Evolutionary conservation across 225 moss, liverwort and hornwort species (phyloP).

Genomic region (Marchantia polymorpha): DNA sequence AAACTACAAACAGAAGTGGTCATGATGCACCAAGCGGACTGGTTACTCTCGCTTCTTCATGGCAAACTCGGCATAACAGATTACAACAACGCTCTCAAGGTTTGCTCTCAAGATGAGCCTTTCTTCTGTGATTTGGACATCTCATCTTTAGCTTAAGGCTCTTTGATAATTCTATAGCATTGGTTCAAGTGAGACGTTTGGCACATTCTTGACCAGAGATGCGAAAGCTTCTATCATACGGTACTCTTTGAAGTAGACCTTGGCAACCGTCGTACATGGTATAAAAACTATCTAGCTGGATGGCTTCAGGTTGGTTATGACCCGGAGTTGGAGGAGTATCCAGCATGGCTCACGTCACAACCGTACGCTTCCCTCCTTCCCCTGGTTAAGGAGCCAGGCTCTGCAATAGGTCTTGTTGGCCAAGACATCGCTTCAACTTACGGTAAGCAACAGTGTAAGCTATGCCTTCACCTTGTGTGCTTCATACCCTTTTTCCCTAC

Average conservation of each 20-base stretch:
- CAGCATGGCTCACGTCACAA: conserved; percentile 33
- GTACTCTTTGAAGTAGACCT: no score
- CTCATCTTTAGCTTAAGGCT: not conserved
- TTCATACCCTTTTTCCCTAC: no score
- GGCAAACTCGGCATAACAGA: conserved; percentile 39
- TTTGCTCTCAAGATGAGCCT: not conserved
- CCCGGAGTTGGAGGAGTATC: conserved; percentile 38
- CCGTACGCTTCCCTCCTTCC: conserved; percentile 33
- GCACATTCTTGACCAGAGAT: not conserved
- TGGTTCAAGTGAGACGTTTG: not conserved
- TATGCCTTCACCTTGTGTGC: not conserved
- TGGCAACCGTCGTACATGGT: not conserved
- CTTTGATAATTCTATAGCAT: not conserved
- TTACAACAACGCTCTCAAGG: conserved; percentile 44
- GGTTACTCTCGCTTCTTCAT: conserved; percentile 37
- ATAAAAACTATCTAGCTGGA: not conserved
- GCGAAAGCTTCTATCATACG: not conserved
- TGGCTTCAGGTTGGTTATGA: conserved; percentile 37
- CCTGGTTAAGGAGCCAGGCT: conserved; percentile 29
- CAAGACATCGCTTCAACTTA: conserved; percentile 11
- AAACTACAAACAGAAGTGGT: conserved; percentile 17
- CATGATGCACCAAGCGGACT: conserved; percentile 42
- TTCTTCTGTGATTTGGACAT: not conserved
- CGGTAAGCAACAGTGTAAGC: conserved; percentile 11
- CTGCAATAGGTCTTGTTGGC: conserved; percentile 26